Evolutionary conservation across 257 asterid genomes (phyloP).

Genomic region (Solanum lignicaule): DNA sequence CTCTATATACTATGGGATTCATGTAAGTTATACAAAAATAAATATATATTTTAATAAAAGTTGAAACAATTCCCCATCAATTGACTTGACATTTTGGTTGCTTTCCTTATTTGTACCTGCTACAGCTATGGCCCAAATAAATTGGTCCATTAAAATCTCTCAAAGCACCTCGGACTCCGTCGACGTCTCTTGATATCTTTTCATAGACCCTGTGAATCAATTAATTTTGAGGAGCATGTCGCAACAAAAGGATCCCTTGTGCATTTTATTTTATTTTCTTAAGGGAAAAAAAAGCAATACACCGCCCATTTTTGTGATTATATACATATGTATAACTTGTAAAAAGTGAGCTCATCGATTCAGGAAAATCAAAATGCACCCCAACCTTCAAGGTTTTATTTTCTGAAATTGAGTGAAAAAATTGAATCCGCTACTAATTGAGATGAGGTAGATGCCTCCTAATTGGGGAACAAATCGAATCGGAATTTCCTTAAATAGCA

Average conservation of each 20-base stretch:
- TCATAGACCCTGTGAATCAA: not conserved
- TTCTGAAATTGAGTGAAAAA: not conserved
- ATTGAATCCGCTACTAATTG: not conserved
- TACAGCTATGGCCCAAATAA: not conserved
- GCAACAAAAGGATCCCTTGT: not conserved
- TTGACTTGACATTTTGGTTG: not conserved
- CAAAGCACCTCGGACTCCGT: not conserved
- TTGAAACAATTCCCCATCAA: not conserved
- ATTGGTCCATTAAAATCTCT: not conserved
- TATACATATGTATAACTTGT: too few species aligned
- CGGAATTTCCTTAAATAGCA: not conserved
- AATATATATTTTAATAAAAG: too few species aligned
- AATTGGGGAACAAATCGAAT: not conserved
- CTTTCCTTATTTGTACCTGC: not conserved
- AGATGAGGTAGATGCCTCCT: not conserved
- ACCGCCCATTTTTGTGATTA: not conserved
- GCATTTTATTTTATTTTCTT: too few species aligned
- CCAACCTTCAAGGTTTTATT: too few species aligned
- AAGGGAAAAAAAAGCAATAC: too few species aligned
- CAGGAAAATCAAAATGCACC: not conserved
- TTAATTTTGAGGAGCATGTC: not conserved
- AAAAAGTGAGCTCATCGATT: not conserved
- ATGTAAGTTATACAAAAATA: too few species aligned
- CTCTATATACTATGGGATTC: too few species aligned
- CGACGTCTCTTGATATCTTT: not conserved